A percentile compares a stretch with the other conserved stretches of the same genome.
phyloP scores from a whole-genome alignment of 371 early-diverging fungal genomes.

The Mortierella sp. region DNA sequence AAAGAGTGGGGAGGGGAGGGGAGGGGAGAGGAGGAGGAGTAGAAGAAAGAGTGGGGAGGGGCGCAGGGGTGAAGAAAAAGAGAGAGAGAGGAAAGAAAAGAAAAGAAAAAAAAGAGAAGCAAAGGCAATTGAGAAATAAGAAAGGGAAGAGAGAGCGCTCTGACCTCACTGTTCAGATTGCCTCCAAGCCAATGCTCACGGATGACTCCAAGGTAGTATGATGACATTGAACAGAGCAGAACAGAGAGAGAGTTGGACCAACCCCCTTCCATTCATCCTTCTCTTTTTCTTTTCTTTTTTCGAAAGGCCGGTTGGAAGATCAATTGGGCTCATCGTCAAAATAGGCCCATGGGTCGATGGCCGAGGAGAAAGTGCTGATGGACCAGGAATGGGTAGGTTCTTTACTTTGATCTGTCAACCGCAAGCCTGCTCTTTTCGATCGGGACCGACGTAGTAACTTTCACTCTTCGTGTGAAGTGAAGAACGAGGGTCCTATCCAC shows the following conservation, averaged over 20 bases:
- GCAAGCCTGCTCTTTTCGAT: neutral
- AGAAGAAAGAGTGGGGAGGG: neutral
- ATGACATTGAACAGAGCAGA: neutral
- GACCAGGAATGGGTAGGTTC: neutral
- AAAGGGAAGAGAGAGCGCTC: neutral
- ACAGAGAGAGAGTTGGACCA: neutral
- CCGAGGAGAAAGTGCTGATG: too few relatives aligned
- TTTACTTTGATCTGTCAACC: neutral
- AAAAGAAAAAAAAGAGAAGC: neutral
- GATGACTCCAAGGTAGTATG: neutral
- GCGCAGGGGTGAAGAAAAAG: neutral
- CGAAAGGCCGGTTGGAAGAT: too few relatives aligned
- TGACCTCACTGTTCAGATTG: neutral
- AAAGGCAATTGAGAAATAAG: neutral
- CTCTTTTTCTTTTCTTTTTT: neutral
- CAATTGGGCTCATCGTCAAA: too few relatives aligned
- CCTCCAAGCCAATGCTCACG: neutral
- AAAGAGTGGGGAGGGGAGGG: neutral
- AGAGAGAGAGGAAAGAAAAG: neutral
- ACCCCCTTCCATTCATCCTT: neutral
- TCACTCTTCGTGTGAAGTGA: neutral
- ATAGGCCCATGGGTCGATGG: too few relatives aligned
- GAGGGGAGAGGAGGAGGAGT: neutral
- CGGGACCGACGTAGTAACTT: neutral
- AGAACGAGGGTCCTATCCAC: neutral